phyloP scores from a whole-genome alignment of 441 rosid species.

The Raphanus hybrid region DNA sequence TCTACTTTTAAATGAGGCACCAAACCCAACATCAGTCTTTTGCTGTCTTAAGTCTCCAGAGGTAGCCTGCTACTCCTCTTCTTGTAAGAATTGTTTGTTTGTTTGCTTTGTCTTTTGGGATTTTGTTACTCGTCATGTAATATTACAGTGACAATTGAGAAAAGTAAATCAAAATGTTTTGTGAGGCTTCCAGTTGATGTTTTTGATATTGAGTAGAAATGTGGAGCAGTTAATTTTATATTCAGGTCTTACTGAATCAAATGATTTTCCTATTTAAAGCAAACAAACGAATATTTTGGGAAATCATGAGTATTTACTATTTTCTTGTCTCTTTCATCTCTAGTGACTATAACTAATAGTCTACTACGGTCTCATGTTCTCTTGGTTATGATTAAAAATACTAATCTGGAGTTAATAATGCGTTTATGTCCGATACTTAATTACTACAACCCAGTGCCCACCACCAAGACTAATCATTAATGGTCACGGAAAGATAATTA shows the following conservation, averaged over 20 bases:
- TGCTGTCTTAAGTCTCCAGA: conserved; percentile 14
- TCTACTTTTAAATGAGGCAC: conserved; percentile 75
- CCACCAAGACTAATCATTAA: conserved; percentile 22
- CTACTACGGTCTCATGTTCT: background rate
- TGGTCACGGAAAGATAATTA: background rate
- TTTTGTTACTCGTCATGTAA: conserved; percentile 9
- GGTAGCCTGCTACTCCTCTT: conserved; percentile 7
- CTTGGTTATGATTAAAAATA: conserved; percentile 15
- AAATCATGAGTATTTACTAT: conserved; percentile 22
- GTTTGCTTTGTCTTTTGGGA: conserved; percentile 15
- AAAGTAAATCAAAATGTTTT: conserved; percentile 28
- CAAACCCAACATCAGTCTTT: conserved; percentile 8
- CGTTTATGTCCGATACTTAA: conserved; percentile 12
- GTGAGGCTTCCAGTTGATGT: conserved; percentile 6
- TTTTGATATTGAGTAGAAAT: background rate
- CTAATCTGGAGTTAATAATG: conserved; percentile 21
- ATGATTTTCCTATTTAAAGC: background rate
- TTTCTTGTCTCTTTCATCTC: conserved; percentile 26
- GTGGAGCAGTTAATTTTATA: background rate
- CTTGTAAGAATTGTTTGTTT: conserved; percentile 19
- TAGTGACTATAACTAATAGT: background rate
- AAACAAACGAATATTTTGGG: background rate
- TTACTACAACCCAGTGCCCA: background rate
- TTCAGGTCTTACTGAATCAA: background rate
- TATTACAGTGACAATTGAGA: conserved; percentile 11